These are phyloP conservation scores for Pterocarpus santalinus DNA, from an alignment of 306 rosid genomes.

Conservation along the genomic window DNA sequence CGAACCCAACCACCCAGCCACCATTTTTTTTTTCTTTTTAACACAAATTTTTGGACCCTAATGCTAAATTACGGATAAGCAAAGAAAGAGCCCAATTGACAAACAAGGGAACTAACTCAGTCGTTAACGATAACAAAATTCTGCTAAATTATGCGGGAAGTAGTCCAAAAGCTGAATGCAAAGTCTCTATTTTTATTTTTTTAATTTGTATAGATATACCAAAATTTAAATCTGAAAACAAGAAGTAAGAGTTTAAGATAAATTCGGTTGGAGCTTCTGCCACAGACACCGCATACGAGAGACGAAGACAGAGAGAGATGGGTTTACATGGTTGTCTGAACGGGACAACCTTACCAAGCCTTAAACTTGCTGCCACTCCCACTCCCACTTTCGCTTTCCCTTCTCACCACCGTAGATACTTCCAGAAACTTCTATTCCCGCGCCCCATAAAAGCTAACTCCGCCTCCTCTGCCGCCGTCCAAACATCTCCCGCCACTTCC, in stretches of 20 bases:
- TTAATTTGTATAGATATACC: too few species aligned
- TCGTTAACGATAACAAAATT: neutral
- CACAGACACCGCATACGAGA: neutral
- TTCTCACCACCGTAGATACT: neutral
- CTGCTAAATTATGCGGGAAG: too few species aligned
- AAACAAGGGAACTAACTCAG: too few species aligned
- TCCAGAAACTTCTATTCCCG: constrained; percentile 50
- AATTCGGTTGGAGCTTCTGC: neutral
- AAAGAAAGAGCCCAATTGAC: too few species aligned
- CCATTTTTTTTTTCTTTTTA: too few species aligned
- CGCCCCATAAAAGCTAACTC: constrained; percentile 60
- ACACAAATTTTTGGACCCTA: too few species aligned
- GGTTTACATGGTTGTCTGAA: constrained; percentile 60
- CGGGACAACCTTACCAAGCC: constrained; percentile 57
- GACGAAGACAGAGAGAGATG: constrained; percentile 43
- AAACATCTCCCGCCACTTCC: constrained; percentile 47
- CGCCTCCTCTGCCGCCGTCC: constrained; percentile 50
- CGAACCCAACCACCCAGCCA: neutral
- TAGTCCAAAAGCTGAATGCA: too few species aligned
- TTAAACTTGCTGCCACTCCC: constrained; percentile 58
- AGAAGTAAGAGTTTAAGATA: constrained; percentile 30
- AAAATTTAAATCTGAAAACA: too few species aligned
- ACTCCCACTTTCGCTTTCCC: constrained; percentile 53
- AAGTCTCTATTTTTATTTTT: too few species aligned
- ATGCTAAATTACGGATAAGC: too few species aligned